phyloP scores from a whole-genome alignment of 176 grass and related monocot genomes.

The Juncus effusus region DNA sequence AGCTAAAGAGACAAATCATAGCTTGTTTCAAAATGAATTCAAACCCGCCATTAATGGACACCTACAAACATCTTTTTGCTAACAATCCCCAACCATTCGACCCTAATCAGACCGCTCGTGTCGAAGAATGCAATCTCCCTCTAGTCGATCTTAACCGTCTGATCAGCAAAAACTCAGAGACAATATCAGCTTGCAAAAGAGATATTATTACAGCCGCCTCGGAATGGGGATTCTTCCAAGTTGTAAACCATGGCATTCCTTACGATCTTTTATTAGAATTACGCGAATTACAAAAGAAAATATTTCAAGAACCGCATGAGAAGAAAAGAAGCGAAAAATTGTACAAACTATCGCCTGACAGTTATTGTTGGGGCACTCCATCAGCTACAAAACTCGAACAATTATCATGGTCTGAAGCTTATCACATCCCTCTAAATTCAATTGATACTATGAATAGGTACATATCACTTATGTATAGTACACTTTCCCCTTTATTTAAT shows the following conservation, averaged over 20 bases:
- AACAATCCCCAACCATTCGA: not conserved
- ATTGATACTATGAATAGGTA: constrained; percentile 24
- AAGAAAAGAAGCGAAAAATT: constrained; percentile 42
- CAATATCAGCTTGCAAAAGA: constrained; percentile 32
- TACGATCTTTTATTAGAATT: constrained; percentile 32
- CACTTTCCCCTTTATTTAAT: not conserved
- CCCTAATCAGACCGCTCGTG: not conserved
- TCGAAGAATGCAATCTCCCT: constrained; percentile 30
- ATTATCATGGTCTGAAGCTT: constrained; percentile 89
- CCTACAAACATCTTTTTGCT: constrained; percentile 50
- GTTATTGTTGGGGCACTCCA: constrained; percentile 73
- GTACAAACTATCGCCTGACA: constrained; percentile 45
- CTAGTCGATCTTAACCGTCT: constrained; percentile 37
- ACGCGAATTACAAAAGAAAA: constrained; percentile 18
- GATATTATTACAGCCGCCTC: constrained; percentile 49
- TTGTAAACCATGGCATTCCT: constrained; percentile 54
- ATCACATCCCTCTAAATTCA: constrained; percentile 55
- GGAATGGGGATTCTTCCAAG: constrained; percentile 88
- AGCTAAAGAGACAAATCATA: not conserved
- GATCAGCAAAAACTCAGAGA: not conserved
- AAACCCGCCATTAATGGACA: constrained; percentile 50
- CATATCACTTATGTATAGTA: not conserved
- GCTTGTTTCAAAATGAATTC: constrained; percentile 19
- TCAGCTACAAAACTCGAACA: constrained; percentile 43
- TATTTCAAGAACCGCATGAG: constrained; percentile 50